Base-by-base conservation (phyloP, 2,329 filamentous ascomycete species). In the Penicillium sp. region DNA sequence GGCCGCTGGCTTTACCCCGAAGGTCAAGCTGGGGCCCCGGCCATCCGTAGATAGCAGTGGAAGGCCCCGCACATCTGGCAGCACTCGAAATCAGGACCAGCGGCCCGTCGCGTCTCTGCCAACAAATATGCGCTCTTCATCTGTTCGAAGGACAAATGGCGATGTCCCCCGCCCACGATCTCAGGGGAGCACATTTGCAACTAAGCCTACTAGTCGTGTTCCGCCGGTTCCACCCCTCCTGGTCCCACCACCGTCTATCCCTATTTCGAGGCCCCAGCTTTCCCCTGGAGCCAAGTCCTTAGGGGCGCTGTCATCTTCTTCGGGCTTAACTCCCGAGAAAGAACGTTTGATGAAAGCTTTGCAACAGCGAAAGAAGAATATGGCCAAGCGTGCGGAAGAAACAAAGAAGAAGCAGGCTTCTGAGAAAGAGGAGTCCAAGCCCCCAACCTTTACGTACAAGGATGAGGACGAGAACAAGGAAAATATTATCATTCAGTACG, bases 341-440 rank as follows among this genome's bases (percentile, higher is more conserved):
- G 86, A 90, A 57, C 84, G 94, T 51, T 79, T 99, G 59, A 92
- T 96, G 90, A 97, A 95, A 77, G 94, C 94, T 7, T 83, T 97
- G 76, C 90, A 97, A 73, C 75, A 97, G 63, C 84, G 93, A 49
- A 94, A 95, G 74, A 91, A 89, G 75, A 92, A 91, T 72, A 86
- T 87, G 69, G 71, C 69, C 36, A 73, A 71, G 55, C 68, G 69
- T 32, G 71, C 69, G 9, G 63, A 64, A 42, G 59, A 69, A 49
- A 63, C 58, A 18, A 69, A 68, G 52, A 67, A 64, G 47, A 68
- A 65, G 52, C 52, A 55, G 18, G 43, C 50, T 39, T 43, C 43
- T 4, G 57, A 60, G 18, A 44, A 40, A 53, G 58, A 61, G 21
- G 54, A 61, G 18, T 38, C 47, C 22, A 54, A 54, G 18, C 27